Base-by-base conservation (phyloP, 1,139 yeast genomes). In the Zhuliangozyma blackwelliae region DNA sequence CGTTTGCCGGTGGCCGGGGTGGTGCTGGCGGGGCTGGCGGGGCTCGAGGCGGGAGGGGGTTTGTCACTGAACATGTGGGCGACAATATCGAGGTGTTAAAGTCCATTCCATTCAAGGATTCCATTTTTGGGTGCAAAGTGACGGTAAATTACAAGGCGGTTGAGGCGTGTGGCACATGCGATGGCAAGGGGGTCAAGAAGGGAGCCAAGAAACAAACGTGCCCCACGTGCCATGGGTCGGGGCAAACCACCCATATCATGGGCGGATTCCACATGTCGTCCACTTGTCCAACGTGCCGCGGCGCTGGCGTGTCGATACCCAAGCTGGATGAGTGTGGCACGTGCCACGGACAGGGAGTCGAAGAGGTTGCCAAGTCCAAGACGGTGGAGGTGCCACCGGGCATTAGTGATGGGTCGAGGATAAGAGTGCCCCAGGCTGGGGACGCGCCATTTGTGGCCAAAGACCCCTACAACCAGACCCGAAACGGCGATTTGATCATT, bases 261-360 rank as follows among this genome's bases (percentile, higher is more conserved):
- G 97, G 96, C 8, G 97, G 97, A 0, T 94, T 92, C 77, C 97
- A 90, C 52, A 89, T 94, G 96, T 82, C 96, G 2, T 82, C 96
- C 3, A 88, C 97, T 10, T 92, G 99, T 72, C 74, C 75, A 37
- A 68, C 82, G 2, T 92, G 99, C 72, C 80, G 75, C 35, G 99
- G 99, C 31, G 68, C 86, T 4, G 99, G 99, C 38, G 94, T 88
- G 2, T 72, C 72, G 5, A 80, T 89, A 36, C 76, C 82, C 33
- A 68, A 76, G 29, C 65, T 71, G 12, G 90, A 89, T 51, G 79
- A 79, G 43, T 92, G 99, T 71, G 57, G 60, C 2, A 61, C 81
- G 1, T 92, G 99, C 65, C 90, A 81, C 47, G 96, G 97, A 37
- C 82, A 84, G 47, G 99, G 98, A 40, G 95, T 87, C 9, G 74